Base-by-base conservation (phyloP, 2,329 filamentous ascomycete species). In the Xylaria digitata region DNA sequence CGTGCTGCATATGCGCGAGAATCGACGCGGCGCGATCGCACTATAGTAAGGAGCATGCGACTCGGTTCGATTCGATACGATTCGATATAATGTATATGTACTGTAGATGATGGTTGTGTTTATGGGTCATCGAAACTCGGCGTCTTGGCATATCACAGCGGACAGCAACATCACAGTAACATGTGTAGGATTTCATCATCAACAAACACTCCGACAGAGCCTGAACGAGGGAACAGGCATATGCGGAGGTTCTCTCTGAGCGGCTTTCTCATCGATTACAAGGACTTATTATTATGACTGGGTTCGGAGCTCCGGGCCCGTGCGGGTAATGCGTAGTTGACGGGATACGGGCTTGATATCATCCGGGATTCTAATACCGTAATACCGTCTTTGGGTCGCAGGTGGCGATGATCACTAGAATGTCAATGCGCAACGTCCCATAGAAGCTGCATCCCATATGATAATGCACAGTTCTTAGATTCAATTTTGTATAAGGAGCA, bases 1-100 rank as follows among this genome's bases (percentile, higher is more conserved):
- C 70, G 88, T 92, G 76, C 86, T 97, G 68, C 94, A 98, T 80
- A 82, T 93, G 75, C 90, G 93, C 80, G 91, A 94, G 80, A 93
- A 89, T 81, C 87, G 92, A 80, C 86, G 92, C 78, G 94, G 94
- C 71, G 91, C 93, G 69, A 97, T 97, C 82, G 89, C 91, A 67
- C 84, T 97, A 78, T 86, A 79, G 80, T 59, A 23, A 63, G 50
- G 49, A 68, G 13, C 56, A 42, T 46, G 9, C 53, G 42, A 59
- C 42, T 46, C 54, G 52, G 13, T 66, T 55, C 49, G n/a, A 63
- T 42, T 26, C 26, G 26, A 26, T 26, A 26, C 26, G 55, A 11
- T 66, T 55, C 49, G n/a, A 63, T 42, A 46, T 7, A 61, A 57
- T 63, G 60, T 66, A 70, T 55, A 55, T 30, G 52, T 37, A 37